phyloP scores from a whole-genome alignment of 2,329 filamentous ascomycete genomes.

The Amauroascus niger region DNA sequence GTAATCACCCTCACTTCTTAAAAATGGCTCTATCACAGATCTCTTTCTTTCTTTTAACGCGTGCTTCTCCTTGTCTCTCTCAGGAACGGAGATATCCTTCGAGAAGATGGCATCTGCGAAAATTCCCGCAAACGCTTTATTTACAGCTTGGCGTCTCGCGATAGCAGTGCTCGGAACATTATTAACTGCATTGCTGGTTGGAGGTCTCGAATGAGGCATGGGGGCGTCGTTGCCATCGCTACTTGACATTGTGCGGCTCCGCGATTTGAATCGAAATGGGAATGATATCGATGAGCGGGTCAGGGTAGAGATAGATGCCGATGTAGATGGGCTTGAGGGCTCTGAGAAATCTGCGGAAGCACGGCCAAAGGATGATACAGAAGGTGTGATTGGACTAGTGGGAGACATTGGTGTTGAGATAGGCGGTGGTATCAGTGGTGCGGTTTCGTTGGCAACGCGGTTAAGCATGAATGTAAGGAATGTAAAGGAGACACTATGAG shows the following conservation, averaged over 20 bases:
- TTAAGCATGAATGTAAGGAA: slow-evolving; percentile 71
- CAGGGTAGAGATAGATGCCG: slow-evolving; percentile 15
- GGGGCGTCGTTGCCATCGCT: slow-evolving; percentile 3
- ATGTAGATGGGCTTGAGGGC: slow-evolving; percentile 26
- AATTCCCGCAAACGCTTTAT: slow-evolving; percentile 54
- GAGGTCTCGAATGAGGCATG: slow-evolving; percentile 20
- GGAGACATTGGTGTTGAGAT: slow-evolving; percentile 11
- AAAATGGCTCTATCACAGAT: slow-evolving; percentile 60
- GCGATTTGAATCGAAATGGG: slow-evolving; percentile 15
- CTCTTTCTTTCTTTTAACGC: slow-evolving; percentile 54
- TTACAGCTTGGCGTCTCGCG: slow-evolving; percentile 49
- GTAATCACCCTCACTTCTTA: slow-evolving; percentile 60
- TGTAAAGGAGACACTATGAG: slow-evolving; percentile 81
- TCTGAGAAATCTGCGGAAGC: slow-evolving; percentile 19
- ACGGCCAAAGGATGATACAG: slow-evolving; percentile 18
- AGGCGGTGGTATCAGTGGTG: slow-evolving; percentile 27
- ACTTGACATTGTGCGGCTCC: slow-evolving; percentile 9
- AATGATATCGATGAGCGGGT: slow-evolving; percentile 8
- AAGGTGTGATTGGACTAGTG: slow-evolving; percentile 20
- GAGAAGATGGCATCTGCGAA: slow-evolving; percentile 58
- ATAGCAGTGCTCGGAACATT: slow-evolving; percentile 41
- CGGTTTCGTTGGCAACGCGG: slow-evolving; percentile 48
- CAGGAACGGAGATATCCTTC: slow-evolving; percentile 27
- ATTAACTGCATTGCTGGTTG: slow-evolving; percentile 25
- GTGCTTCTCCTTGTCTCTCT: slow-evolving; percentile 51